phyloP scores from a whole-genome alignment of 2,329 filamentous ascomycete species.

The Nannizziopsis arthrosporioides region DNA sequence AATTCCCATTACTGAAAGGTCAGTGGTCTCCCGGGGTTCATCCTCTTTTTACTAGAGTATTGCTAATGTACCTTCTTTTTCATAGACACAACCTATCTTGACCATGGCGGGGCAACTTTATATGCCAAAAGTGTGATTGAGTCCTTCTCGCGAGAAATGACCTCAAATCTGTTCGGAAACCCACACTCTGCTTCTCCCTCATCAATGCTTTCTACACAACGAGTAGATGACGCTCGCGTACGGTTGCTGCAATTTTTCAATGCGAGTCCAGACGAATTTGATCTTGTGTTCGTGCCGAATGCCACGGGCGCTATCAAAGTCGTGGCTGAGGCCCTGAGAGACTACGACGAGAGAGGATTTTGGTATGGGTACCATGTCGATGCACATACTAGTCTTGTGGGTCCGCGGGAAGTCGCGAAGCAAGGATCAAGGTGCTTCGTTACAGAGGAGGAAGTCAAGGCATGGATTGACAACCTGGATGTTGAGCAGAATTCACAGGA shows the following conservation, averaged over 20 bases:
- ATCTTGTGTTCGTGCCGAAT: conserved; percentile 84
- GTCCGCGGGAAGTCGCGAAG: conserved; percentile 59
- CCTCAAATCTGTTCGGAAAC: conserved; percentile 70
- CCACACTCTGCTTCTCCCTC: conserved; percentile 77
- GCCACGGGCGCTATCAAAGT: conserved; percentile 85
- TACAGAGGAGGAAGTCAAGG: conserved; percentile 49
- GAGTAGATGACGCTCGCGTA: conserved; percentile 65
- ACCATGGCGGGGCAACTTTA: conserved; percentile 87
- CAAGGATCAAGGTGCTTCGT: conserved; percentile 53
- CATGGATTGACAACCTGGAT: conserved; percentile 46
- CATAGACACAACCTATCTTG: conserved; percentile 68
- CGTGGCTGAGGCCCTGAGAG: conserved; percentile 64
- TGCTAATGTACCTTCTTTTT: not conserved
- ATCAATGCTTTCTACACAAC: conserved; percentile 62
- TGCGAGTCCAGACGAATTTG: conserved; percentile 69
- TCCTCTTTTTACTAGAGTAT: not conserved
- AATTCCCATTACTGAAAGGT: conserved; percentile 39
- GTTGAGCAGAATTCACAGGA: conserved; percentile 6
- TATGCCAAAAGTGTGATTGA: conserved; percentile 73
- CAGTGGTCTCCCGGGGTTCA: not conserved
- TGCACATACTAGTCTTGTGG: conserved; percentile 77
- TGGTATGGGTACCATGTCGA: conserved; percentile 73
- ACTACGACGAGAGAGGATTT: conserved; percentile 54
- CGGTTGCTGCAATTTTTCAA: conserved; percentile 64
- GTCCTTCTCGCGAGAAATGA: conserved; percentile 66